phyloP scores from a whole-genome alignment of 208 protist species.

The Acanthamoeba triangularis region DNA sequence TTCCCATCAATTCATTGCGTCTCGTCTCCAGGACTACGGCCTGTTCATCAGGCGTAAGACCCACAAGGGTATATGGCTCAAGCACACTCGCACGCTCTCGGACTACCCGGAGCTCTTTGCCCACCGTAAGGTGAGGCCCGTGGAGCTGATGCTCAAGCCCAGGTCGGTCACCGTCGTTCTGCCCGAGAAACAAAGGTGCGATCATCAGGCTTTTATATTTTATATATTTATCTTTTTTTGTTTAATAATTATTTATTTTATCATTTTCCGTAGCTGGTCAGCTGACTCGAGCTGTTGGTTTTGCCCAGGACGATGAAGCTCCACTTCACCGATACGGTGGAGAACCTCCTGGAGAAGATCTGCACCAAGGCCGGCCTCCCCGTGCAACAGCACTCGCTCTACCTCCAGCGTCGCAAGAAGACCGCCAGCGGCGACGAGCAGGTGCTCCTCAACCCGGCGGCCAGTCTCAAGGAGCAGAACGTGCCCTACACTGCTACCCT shows the following conservation, averaged over 20 bases:
- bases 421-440: slow-evolving; percentile 23
- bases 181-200: neutral
- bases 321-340: slow-evolving; percentile 44
- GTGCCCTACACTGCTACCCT: neutral
- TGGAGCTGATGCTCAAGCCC: slow-evolving; percentile 59
- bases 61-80: slow-evolving; percentile 65
- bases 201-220: no score
- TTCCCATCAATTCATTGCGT: no score
- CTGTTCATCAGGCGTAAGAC: neutral
- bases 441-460: slow-evolving; percentile 45
- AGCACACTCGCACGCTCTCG: slow-evolving; percentile 31
- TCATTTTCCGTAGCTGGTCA: neutral
- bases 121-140: neutral
- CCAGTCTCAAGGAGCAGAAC: slow-evolving; percentile 52
- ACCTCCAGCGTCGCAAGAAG: slow-evolving; percentile 5
- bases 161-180: neutral
- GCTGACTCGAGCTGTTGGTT: neutral
- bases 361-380: slow-evolving; percentile 8
- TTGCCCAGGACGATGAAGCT: neutral
- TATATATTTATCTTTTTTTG: no score
- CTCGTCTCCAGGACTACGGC: neutral
- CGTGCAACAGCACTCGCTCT: slow-evolving; percentile 36
- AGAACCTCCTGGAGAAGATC: slow-evolving; percentile 38
- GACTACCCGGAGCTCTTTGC: slow-evolving; percentile 43
- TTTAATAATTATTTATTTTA: no score